These are phyloP conservation scores for Mucor racemosus DNA, from an alignment of 371 early-diverging fungal genomes.

Conservation along the genomic window DNA sequence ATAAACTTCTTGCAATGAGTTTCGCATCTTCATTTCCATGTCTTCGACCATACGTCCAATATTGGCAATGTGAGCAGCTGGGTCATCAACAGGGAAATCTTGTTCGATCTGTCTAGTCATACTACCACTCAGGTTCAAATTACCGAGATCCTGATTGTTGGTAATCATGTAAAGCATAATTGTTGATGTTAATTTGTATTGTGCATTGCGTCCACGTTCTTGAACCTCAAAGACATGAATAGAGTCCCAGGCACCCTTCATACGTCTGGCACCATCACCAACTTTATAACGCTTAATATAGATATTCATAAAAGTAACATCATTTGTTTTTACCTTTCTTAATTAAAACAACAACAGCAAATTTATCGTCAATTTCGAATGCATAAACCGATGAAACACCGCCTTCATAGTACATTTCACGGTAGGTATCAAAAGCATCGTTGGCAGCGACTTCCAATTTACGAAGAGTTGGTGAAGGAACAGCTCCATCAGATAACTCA, in stretches of 20 bases:
- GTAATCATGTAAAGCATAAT: conserved; percentile 92
- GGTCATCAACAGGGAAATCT: conserved; percentile 79
- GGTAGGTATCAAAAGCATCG: conserved; percentile 95
- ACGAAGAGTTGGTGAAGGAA: conserved; percentile 82
- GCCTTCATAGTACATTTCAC: conserved; percentile 95
- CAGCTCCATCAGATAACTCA: conserved; percentile 76
- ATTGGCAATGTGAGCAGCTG: conserved; percentile 85
- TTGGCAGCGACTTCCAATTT: conserved; percentile 92
- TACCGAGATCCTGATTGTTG: conserved; percentile 68
- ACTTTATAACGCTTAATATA: conserved; percentile 44
- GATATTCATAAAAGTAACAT: background rate
- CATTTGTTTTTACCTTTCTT: conserved; percentile 80
- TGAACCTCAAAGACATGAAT: conserved; percentile 94
- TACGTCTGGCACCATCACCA: conserved; percentile 64
- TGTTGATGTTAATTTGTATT: conserved; percentile 94
- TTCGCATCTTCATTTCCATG: conserved; percentile 95
- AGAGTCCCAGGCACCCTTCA: conserved; percentile 98
- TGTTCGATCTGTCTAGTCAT: conserved; percentile 94
- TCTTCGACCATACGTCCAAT: conserved; percentile 98
- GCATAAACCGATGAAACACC: conserved; percentile 96
- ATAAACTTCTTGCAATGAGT: conserved; percentile 92
- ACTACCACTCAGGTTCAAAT: conserved; percentile 89
- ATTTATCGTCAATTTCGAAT: conserved; percentile 76
- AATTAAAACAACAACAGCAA: conserved; percentile 94
- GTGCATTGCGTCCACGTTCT: conserved; percentile 82